phyloP scores from a whole-genome alignment of 371 early-diverging fungal species.

The Agmasoma carcini region DNA sequence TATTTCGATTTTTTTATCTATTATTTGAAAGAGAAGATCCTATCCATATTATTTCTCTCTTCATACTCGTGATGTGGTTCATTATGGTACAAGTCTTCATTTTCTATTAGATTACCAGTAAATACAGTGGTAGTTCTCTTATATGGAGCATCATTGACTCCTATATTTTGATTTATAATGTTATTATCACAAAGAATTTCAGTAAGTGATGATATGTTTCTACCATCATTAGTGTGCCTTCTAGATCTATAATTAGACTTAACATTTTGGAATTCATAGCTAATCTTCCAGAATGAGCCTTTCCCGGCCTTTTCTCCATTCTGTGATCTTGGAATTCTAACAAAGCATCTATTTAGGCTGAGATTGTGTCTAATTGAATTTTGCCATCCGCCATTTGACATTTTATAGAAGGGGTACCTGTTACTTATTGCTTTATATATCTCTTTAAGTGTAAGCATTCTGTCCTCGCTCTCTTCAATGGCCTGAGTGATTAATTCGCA shows the following conservation, averaged over 20 bases:
- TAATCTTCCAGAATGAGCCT: slow-evolving; percentile 51
- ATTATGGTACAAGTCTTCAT: slow-evolving; percentile 15
- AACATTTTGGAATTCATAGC: slow-evolving; percentile 32
- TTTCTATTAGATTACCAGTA: slow-evolving; percentile 48
- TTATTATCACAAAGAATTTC: slow-evolving; percentile 43
- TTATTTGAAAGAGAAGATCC: slow-evolving; percentile 42
- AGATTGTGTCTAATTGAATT: slow-evolving; percentile 54
- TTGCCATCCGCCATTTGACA: slow-evolving; percentile 50
- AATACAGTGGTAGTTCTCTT: slow-evolving; percentile 47
- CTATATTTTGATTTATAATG: slow-evolving; percentile 47
- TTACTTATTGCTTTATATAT: slow-evolving; percentile 49
- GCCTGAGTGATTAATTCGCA: slow-evolving; percentile 53
- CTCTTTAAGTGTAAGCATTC: slow-evolving; percentile 53
- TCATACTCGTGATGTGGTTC: slow-evolving; percentile 4
- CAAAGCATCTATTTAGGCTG: slow-evolving; percentile 52
- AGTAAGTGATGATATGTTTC: slow-evolving; percentile 29
- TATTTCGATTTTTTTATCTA: too few relatives aligned
- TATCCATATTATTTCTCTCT: slow-evolving; percentile 9
- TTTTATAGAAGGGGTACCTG: slow-evolving; percentile 50
- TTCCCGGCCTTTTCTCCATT: slow-evolving; percentile 49
- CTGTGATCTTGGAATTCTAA: slow-evolving; percentile 45
- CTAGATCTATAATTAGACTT: slow-evolving; percentile 32
- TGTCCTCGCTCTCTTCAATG: slow-evolving; percentile 39
- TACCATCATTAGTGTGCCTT: slow-evolving; percentile 8
- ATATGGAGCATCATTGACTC: slow-evolving; percentile 48